These are phyloP conservation scores for Pichia cactophila DNA, from an alignment of 1,139 yeast species.

Conservation along the genomic window DNA sequence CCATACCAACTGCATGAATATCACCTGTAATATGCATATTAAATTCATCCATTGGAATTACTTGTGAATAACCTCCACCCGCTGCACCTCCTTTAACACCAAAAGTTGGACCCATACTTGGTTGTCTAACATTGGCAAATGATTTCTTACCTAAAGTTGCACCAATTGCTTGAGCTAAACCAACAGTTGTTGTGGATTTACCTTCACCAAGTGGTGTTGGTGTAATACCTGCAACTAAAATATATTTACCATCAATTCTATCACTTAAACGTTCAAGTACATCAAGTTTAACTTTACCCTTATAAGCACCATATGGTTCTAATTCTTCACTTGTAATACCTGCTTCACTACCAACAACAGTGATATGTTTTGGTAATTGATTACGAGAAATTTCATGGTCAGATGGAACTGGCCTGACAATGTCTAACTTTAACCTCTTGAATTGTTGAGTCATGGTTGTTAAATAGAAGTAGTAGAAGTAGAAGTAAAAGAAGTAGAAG, in stretches of 20 bases:
- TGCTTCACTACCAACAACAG: conserved; percentile 74
- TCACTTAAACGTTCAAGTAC: conserved; percentile 62
- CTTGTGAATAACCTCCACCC: conserved; percentile 98
- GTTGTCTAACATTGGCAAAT: conserved; percentile 95
- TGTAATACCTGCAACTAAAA: conserved; percentile 93
- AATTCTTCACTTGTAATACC: conserved; percentile 78
- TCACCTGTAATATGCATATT: conserved; percentile 98
- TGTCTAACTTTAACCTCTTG: conserved; percentile 47
- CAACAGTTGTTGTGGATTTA: conserved; percentile 94
- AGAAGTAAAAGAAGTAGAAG: not conserved
- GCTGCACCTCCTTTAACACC: conserved; percentile 99
- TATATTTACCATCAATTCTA: conserved; percentile 77
- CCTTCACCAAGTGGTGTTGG: conserved; percentile 99
- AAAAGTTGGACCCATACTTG: conserved; percentile 98
- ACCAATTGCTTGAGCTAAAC: conserved; percentile 92
- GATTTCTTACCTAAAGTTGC: conserved; percentile 84
- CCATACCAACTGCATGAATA: conserved; percentile 94
- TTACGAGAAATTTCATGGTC: conserved; percentile 89
- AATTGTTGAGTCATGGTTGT: conserved; percentile 22
- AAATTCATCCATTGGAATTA: conserved; percentile 98
- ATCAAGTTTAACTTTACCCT: conserved; percentile 81
- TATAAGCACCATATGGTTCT: conserved; percentile 86
- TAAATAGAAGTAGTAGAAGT: not conserved
- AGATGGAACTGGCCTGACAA: conserved; percentile 80
- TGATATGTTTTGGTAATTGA: conserved; percentile 80